phyloP scores from a whole-genome alignment of 805 yeast species.

The Cyberlindnera maclurae region DNA sequence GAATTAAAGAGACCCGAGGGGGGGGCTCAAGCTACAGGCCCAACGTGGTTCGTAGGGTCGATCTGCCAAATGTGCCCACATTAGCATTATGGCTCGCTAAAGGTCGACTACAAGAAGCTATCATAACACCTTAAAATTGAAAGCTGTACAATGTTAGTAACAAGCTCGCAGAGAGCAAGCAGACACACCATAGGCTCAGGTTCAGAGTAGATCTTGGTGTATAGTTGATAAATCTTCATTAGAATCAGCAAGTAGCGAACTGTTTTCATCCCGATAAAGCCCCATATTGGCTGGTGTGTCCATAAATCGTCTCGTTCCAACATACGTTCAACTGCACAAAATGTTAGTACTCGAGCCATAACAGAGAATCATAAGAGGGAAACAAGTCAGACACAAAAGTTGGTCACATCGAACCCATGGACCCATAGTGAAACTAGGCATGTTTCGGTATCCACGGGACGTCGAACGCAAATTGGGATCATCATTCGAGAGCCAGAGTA shows the following conservation, averaged over 20 bases:
- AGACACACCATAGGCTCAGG: neutral
- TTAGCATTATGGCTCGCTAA: too few relatives aligned
- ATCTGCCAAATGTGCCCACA: too few relatives aligned
- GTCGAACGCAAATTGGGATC: conserved; percentile 52
- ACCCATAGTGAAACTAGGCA: conserved; percentile 38
- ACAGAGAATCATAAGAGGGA: neutral
- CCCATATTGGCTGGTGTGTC: neutral
- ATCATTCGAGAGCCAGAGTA: conserved; percentile 26
- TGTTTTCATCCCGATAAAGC: conserved; percentile 30
- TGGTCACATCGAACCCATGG: conserved; percentile 30
- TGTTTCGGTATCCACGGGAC: conserved; percentile 30
- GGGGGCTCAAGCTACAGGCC: too few relatives aligned
- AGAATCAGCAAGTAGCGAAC: conserved; percentile 27
- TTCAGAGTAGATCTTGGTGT: conserved; percentile 40
- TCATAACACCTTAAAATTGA: too few relatives aligned
- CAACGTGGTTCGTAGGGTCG: too few relatives aligned
- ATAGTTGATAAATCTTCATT: conserved; percentile 29
- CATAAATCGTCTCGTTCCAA: neutral
- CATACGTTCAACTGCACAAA: neutral
- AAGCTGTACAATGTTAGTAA: too few relatives aligned
- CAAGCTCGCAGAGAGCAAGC: neutral
- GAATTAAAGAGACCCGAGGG: too few relatives aligned
- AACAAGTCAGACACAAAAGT: conserved; percentile 12
- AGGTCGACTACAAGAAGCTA: too few relatives aligned
- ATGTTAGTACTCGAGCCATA: neutral